phyloP scores from a whole-genome alignment of 1,139 yeast genomes.

The Kodamaea arcana region DNA sequence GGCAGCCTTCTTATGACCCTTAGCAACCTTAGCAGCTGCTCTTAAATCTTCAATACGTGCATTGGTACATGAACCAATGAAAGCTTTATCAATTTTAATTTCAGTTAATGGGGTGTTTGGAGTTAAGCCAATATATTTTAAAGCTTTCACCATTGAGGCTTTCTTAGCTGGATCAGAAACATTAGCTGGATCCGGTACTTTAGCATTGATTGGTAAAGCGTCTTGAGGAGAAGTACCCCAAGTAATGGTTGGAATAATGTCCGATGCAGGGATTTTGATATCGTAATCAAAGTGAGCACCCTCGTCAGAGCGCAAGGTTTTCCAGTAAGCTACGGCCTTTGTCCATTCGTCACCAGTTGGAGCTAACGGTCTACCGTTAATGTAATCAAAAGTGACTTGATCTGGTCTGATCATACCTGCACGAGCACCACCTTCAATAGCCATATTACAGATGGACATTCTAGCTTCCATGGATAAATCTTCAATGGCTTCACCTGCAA shows the following conservation, averaged over 20 bases:
- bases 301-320: constrained; percentile 76
- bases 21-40: constrained; percentile 89
- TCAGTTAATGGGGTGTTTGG: constrained; percentile 78
- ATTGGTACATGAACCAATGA: constrained; percentile 97
- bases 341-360: constrained; percentile 95
- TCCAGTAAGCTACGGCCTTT: constrained; percentile 90
- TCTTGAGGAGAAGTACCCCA: constrained; percentile 99
- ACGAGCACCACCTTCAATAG: constrained; percentile 98
- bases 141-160: constrained; percentile 86
- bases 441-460: constrained; percentile 99
- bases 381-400: constrained; percentile 77
- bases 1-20: constrained; percentile 84
- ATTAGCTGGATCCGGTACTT: constrained; percentile 82
- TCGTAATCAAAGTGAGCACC: constrained; percentile 88
- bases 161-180: constrained; percentile 71
- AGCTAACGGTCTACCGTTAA: constrained; percentile 91
- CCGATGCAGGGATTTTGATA: constrained; percentile 74
- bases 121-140: constrained; percentile 83
- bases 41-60: constrained; percentile 96
- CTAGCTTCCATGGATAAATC: constrained; percentile 95
- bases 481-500: constrained; percentile 92
- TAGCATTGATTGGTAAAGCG: constrained; percentile 87
- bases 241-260: constrained; percentile 91
- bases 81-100: constrained; percentile 81
- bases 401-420: constrained; percentile 99